A percentile compares a stretch with the other conserved stretches of the same genome.
These are phyloP conservation scores for Alectoria sarmentosa DNA, from an alignment of 495 filamentous ascomycete species.

Conservation along the genomic window DNA sequence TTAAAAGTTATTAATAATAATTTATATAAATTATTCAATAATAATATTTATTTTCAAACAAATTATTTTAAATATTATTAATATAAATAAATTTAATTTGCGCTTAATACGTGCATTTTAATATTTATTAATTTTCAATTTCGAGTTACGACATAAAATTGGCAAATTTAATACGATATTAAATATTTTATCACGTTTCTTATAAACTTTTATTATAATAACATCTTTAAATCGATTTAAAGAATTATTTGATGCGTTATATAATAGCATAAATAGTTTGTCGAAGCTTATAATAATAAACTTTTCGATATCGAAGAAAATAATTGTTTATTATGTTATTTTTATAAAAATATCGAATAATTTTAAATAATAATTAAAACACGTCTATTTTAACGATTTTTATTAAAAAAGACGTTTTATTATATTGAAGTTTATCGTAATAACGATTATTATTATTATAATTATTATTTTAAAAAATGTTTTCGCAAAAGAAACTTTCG, in stretches of 20 bases:
- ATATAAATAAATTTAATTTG: conserved; percentile 15
- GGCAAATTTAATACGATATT: too few species aligned
- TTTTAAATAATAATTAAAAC: too few species aligned
- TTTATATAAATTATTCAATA: conserved; percentile 13
- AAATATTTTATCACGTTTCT: too few species aligned
- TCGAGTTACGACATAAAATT: conserved; percentile 5
- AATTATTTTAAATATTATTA: not conserved
- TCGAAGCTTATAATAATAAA: not conserved
- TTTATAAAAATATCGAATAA: not conserved
- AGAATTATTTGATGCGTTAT: not conserved
- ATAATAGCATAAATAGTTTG: too few species aligned
- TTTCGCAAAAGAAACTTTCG: too few species aligned
- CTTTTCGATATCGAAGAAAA: not conserved
- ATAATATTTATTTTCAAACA: conserved; percentile 9
- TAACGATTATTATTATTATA: too few species aligned
- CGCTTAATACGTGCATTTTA: not conserved
- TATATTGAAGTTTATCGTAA: too few species aligned
- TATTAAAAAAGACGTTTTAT: too few species aligned
- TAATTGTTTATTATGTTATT: not conserved
- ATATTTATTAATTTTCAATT: too few species aligned
- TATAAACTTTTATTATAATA: not conserved
- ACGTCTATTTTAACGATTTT: too few species aligned
- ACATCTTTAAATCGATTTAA: not conserved
- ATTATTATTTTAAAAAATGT: too few species aligned
- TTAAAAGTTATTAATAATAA: not conserved